Evolutionary conservation across 169 alveolate species (phyloP), one percentile per base, ranked within the genome.

Genomic region (Plasmodium berghei): DNA sequence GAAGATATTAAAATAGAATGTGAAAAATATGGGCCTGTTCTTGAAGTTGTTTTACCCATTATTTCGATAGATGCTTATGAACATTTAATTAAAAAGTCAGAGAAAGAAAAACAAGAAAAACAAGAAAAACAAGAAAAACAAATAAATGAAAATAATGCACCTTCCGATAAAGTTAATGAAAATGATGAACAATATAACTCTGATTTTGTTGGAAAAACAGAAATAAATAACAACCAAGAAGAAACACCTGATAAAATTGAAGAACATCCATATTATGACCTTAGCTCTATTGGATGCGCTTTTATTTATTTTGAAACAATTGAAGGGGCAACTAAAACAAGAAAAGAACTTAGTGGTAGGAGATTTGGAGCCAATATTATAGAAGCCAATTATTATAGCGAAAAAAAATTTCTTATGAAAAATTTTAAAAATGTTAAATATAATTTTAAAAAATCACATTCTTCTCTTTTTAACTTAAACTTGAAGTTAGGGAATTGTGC

Each of bases 1-100:
- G 96, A 93, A 73, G 97, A 95, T 80, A 92, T 95, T 42, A 87
- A 93, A 26, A 85, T 92, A 55, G 96, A 95, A 64, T 95, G 96
- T 55, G 93, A 91, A 20, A 89, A 73, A 34, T 94, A 90, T 52
- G 97, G 97, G 6, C 74, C 94, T n/a, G 95, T 94, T 10, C 58
- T 94, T 34, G 93, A 92, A 72, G 93, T 95, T 1, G 94, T 93
- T 64, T 69, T 95, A 1, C 97, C 97, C 5, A 87, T 95, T 59
- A 93, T 95, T 5, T 74, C 92, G 28, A n/a, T 71, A 20, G 95
- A 92, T 45, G 77, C 87, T 9, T 87, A 74, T 16, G 71, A 77
- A 0, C 52, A 34, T n/a, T 16, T 77, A 12, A 14, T n/a, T 0
- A 28, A 61, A 16, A 75, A 28, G 16, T 22, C 20, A 4, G 0